Conservation (phyloP, 805 yeast genomes). For the Hanseniaspora lindneri region DNA sequence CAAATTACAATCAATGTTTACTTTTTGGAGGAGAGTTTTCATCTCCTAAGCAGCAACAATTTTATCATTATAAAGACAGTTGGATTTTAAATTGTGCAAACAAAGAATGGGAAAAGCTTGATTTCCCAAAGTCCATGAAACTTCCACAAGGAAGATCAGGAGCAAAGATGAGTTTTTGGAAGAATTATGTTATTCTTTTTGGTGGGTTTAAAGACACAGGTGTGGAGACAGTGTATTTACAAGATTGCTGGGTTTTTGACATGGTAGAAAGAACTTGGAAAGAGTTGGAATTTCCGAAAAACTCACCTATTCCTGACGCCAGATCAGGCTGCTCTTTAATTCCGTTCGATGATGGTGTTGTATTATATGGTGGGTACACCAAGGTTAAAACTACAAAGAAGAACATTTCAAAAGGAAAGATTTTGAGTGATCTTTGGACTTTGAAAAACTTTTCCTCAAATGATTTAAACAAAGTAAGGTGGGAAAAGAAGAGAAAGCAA, state of each 20-base stretch:
- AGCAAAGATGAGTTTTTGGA: constrained; percentile 83
- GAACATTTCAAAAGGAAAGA: constrained; percentile 84
- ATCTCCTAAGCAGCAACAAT: constrained; percentile 88
- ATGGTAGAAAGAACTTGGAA: constrained; percentile 81
- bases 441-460: constrained; percentile 59
- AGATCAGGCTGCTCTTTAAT: constrained; percentile 86
- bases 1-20: constrained; percentile 62
- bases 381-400: constrained; percentile 73
- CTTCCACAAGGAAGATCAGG: constrained; percentile 86
- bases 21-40: constrained; percentile 96
- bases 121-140: constrained; percentile 37
- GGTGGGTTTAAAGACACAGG: constrained; percentile 95
- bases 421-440: constrained; percentile 73
- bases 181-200: constrained; percentile 68
- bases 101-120: constrained; percentile 85
- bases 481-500: constrained; percentile 83
- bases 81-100: constrained; percentile 80
- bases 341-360: constrained; percentile 69
- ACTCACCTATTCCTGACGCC: constrained; percentile 74
- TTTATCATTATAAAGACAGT: constrained; percentile 91
- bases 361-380: constrained; percentile 86
- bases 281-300: constrained; percentile 75
- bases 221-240: constrained; percentile 64
- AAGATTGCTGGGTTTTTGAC: constrained; percentile 88
- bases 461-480: constrained; percentile 58